Base-by-base conservation (phyloP, 2,329 filamentous ascomycete species). In the Mariannaea elegans region DNA sequence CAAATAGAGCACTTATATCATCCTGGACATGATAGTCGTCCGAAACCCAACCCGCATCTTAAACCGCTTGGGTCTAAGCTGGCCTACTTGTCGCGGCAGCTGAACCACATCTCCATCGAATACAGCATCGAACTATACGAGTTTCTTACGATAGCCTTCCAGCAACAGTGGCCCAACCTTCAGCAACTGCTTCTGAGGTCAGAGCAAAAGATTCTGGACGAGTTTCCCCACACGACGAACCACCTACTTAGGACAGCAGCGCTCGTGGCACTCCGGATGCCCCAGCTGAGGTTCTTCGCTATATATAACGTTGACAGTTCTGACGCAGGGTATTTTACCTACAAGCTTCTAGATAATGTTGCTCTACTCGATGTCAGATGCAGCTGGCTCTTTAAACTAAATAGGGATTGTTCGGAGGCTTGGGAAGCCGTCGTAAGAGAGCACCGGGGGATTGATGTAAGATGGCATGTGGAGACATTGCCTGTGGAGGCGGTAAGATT, bases 401-500 rank as follows among this genome's bases (percentile, higher is more conserved):
- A 4, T 5, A 8, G 29, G 32, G 18, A 18, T 7, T 60, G 36
- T 18, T 16, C 7, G 7, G 18, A 14, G 10, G 41, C 27, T 7
- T 60, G 57, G 52, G 13, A 56, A 10, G 18, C 24, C n/a, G 45
- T 46, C n/a, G n/a, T n/a, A n/a, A n/a, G n/a, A n/a, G n/a, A n/a
- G n/a, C n/a, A n/a, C n/a, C n/a, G n/a, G n/a, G n/a, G n/a, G n/a
- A n/a, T n/a, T n/a, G n/a, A n/a, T n/a, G n/a, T n/a, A n/a, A n/a
- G n/a, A n/a, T n/a, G n/a, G n/a, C n/a, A n/a, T n/a, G n/a, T n/a
- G n/a, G n/a, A n/a, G n/a, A n/a, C n/a, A n/a, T n/a, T n/a, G n/a
- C n/a, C n/a, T n/a, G n/a, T n/a, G n/a, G n/a, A n/a, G n/a, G n/a
- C n/a, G n/a, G n/a, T n/a, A n/a, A n/a, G n/a, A n/a, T n/a, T n/a